phyloP scores from a whole-genome alignment of 371 early-diverging fungal species.

The Lichtheimia ramosa region DNA sequence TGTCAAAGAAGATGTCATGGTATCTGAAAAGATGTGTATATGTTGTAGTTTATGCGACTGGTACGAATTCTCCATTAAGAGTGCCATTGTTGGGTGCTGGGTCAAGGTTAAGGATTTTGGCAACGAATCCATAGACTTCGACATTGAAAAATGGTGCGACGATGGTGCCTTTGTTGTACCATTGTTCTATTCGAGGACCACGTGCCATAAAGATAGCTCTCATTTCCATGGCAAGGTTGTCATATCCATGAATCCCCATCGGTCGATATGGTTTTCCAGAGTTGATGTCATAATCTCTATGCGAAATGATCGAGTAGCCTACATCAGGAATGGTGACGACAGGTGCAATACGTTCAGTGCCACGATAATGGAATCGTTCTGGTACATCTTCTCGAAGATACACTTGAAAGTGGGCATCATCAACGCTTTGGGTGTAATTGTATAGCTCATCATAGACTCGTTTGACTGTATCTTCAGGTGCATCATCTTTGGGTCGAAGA shows the following conservation, averaged over 20 bases:
- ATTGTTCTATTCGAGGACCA: conserved; percentile 68
- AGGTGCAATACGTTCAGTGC: conserved; percentile 70
- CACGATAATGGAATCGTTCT: conserved; percentile 56
- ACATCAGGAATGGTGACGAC: conserved; percentile 72
- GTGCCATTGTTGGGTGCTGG: conserved; percentile 78
- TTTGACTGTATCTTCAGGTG: conserved; percentile 26
- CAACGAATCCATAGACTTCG: conserved; percentile 73
- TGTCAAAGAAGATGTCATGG: too few species aligned
- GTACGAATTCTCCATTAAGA: neutral
- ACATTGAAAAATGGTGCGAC: conserved; percentile 70
- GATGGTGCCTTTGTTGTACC: conserved; percentile 23
- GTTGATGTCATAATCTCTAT: conserved; percentile 29
- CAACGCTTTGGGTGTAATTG: conserved; percentile 35
- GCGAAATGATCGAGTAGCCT: conserved; percentile 57
- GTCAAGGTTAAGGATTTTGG: conserved; percentile 59
- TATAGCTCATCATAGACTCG: conserved; percentile 29
- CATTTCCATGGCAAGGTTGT: conserved; percentile 78
- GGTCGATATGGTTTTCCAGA: conserved; percentile 25
- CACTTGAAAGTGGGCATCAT: conserved; percentile 58
- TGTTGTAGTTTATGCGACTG: neutral
- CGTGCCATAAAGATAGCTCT: conserved; percentile 83
- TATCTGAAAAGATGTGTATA: neutral
- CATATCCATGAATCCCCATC: conserved; percentile 87
- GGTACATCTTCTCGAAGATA: conserved; percentile 72
- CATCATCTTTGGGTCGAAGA: conserved; percentile 43